Evolutionary conservation across 768 basidiomycete species (phyloP).

Genomic region (Kwoniella shandongensis): DNA sequence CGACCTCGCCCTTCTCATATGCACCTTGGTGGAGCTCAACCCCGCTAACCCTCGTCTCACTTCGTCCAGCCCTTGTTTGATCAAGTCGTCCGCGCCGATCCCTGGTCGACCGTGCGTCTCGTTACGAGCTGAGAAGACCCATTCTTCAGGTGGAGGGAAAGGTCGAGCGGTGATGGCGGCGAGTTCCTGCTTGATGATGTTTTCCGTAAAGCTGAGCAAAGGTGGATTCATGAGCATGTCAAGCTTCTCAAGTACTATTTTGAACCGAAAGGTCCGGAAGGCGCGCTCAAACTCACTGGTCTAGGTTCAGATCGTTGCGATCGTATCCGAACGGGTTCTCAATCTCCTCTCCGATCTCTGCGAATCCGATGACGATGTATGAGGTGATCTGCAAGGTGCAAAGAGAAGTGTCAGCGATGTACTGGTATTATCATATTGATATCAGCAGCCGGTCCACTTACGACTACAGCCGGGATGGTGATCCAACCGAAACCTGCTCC

Average conservation of each 20-base stretch:
- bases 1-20: constrained; percentile 2
- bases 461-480: constrained; percentile 48
- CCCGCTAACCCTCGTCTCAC: constrained; percentile 8
- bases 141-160: constrained; percentile 38
- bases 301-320: constrained; percentile 49
- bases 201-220: constrained; percentile 36
- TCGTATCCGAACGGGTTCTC: constrained; percentile 54
- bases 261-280: background rate
- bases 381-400: constrained; percentile 32
- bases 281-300: constrained; percentile 14
- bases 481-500: constrained; percentile 46
- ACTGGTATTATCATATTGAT: no score
- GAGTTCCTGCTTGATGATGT: constrained; percentile 51
- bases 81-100: constrained; percentile 8
- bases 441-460: constrained; percentile 20
- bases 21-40: background rate
- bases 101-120: constrained; percentile 11
- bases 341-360: constrained; percentile 38
- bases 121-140: constrained; percentile 45
- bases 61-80: constrained; percentile 14
- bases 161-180: constrained; percentile 48
- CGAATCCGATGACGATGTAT: constrained; percentile 48
- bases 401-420: background rate
- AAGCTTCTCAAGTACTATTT: background rate
- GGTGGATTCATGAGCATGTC: background rate